Evolutionary conservation across 2,329 filamentous ascomycete genomes (phyloP), one percentile per base, ranked within the genome.

Genomic region (Sporothrix curviconia): DNA sequence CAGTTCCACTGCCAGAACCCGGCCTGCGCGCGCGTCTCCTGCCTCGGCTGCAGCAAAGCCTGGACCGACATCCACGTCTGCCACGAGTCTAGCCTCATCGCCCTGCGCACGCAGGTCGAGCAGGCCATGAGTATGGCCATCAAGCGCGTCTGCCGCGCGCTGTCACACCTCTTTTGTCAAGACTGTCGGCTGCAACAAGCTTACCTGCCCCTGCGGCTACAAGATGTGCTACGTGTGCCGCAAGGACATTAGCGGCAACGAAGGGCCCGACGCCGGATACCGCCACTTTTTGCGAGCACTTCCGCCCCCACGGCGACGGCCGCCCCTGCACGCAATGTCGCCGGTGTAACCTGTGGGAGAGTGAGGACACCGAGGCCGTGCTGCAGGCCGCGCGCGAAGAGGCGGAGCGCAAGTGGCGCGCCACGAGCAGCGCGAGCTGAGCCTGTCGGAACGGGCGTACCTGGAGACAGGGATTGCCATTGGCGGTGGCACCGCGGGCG

Each of bases 201-300:
- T 99, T 40, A 92, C 90, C 6, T 97, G 94, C 69, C 85, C 91
- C 15, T 99, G 94, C 72, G 94, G 94, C 8, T 97, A 97, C 73
- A 87, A 89, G 65, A 97, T 97, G 92, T 99, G 94, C 71, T 99
- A 99, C 68, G 84, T 97, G 47, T 99, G 94, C 71, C 89, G 94
- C 40, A 86, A 86, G 64, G 85, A 90, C 66, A 83, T 87, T 47
- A 75, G 78, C 57, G 76, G 81, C 51, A 60, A 64, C 36, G 72
- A 65, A 14, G 68, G 66, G 12, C 63, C 68, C 28, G 72, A 72
- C 49, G 86, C 92, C 69, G 92, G 92, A 0, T 97, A 99, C 71
- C 80, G 84, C 39, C 94, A 99, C 71, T 99, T 96, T n/a, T 68
- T 99, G 94, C 70, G 89, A 96, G 69, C 94, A 97, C 72, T 97